phyloP scores from a whole-genome alignment of 768 basidiomycete species.

The Trametes gibbosa region DNA sequence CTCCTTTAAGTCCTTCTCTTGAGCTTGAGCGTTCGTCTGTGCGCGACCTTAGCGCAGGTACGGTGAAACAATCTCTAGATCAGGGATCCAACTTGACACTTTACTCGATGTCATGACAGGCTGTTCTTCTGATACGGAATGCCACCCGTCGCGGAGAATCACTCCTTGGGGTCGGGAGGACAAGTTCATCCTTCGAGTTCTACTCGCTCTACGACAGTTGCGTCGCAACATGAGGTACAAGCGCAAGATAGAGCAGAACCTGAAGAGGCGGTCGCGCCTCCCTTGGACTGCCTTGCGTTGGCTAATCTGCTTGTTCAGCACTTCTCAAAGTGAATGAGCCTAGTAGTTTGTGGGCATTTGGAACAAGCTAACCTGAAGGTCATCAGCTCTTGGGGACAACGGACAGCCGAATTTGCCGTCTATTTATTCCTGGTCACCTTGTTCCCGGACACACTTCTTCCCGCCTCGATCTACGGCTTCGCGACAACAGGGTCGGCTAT shows the following conservation, averaged over 20 bases:
- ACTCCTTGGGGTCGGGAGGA: too few species aligned
- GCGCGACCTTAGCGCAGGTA: too few species aligned
- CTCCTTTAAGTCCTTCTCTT: neutral
- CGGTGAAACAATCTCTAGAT: too few species aligned
- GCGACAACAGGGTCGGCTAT: slow-evolving; percentile 38
- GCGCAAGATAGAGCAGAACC: neutral
- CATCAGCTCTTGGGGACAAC: slow-evolving; percentile 30
- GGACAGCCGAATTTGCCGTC: slow-evolving; percentile 41
- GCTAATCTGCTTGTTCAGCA: slow-evolving; percentile 19
- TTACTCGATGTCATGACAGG: too few species aligned
- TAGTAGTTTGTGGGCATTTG: neutral
- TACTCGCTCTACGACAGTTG: too few species aligned
- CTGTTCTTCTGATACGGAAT: too few species aligned
- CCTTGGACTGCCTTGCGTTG: slow-evolving; percentile 16
- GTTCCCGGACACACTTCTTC: slow-evolving; percentile 44
- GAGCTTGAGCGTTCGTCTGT: too few species aligned
- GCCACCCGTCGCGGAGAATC: too few species aligned
- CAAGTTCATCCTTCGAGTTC: too few species aligned
- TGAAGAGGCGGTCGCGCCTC: neutral
- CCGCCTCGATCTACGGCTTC: slow-evolving; percentile 49
- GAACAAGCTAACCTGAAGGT: neutral
- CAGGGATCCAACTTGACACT: too few species aligned
- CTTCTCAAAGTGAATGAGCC: slow-evolving; percentile 18
- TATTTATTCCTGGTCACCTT: slow-evolving; percentile 42
- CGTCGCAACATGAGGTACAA: too few species aligned